These are phyloP conservation scores for Aspergillus novoparasiticus DNA, from an alignment of 2,329 filamentous ascomycete genomes.

Conservation along the genomic window DNA sequence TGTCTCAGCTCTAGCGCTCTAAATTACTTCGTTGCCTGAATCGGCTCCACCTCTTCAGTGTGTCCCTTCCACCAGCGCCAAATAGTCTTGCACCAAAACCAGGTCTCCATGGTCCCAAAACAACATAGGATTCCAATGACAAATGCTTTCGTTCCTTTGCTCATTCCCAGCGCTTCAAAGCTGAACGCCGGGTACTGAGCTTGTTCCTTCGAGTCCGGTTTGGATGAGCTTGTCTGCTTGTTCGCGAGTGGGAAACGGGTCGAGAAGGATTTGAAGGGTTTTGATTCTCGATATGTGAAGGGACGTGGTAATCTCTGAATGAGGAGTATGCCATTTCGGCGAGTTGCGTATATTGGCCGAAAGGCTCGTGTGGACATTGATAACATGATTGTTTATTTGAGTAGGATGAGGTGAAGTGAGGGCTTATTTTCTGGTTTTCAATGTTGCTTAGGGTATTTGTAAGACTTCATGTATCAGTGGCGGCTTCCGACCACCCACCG, in stretches of 20 bases:
- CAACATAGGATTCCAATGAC: constrained; percentile 30
- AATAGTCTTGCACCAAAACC: constrained; percentile 34
- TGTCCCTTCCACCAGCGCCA: constrained; percentile 26
- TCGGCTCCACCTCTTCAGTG: neutral
- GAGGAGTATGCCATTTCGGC: neutral
- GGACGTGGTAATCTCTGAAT: neutral
- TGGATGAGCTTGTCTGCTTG: neutral
- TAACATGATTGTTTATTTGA: neutral
- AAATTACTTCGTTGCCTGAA: neutral
- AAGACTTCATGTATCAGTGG: neutral
- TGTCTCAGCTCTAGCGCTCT: neutral
- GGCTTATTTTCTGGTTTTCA: neutral
- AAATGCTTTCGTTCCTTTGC: constrained; percentile 29
- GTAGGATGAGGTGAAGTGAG: neutral
- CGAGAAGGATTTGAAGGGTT: neutral
- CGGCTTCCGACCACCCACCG: no score
- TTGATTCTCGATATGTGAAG: neutral
- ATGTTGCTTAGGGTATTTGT: neutral
- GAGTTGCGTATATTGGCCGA: neutral
- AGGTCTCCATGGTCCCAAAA: constrained; percentile 37
- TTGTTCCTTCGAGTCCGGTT: neutral
- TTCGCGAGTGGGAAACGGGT: neutral
- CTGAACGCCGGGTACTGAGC: constrained; percentile 9
- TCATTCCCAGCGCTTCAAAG: constrained; percentile 33
- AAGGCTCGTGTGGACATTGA: neutral